phyloP scores from a whole-genome alignment of 2,329 filamentous ascomycete genomes.

The Rosellinia necatrix region DNA sequence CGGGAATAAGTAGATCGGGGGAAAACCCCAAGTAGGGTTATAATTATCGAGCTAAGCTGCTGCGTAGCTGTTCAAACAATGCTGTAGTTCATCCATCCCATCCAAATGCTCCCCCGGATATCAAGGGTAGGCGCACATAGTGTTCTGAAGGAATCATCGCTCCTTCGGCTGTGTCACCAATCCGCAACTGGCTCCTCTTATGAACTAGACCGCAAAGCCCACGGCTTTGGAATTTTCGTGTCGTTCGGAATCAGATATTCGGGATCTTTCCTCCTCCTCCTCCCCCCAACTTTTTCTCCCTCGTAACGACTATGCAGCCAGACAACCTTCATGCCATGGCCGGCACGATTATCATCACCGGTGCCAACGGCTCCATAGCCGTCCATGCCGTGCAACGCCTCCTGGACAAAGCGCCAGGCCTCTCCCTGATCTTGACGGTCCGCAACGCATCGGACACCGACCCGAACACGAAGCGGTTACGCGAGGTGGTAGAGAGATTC shows the following conservation, averaged over 20 bases:
- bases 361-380: slow-evolving; percentile 46
- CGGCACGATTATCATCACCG: slow-evolving; percentile 45
- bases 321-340: slow-evolving; percentile 29
- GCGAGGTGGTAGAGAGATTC: slow-evolving; percentile 30
- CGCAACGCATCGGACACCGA: slow-evolving; percentile 39
- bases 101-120: too few species aligned
- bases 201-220: neutral
- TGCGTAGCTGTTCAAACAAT: too few species aligned
- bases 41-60: too few species aligned
- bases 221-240: too few species aligned
- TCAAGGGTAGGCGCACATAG: too few species aligned
- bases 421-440: slow-evolving; percentile 41
- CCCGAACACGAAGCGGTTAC: slow-evolving; percentile 38
- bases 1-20: too few species aligned
- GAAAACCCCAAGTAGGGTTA: too few species aligned
- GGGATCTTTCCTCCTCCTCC: neutral
- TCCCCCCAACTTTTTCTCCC: neutral
- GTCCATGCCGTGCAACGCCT: slow-evolving; percentile 31
- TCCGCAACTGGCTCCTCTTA: too few species aligned
- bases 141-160: too few species aligned
- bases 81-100: too few species aligned
- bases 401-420: slow-evolving; percentile 28
- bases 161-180: too few species aligned
- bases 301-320: neutral
- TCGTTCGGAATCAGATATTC: neutral